Evolutionary conservation across 345 rosid genomes (phyloP).

Genomic region (Leavenworthia alabamica): DNA sequence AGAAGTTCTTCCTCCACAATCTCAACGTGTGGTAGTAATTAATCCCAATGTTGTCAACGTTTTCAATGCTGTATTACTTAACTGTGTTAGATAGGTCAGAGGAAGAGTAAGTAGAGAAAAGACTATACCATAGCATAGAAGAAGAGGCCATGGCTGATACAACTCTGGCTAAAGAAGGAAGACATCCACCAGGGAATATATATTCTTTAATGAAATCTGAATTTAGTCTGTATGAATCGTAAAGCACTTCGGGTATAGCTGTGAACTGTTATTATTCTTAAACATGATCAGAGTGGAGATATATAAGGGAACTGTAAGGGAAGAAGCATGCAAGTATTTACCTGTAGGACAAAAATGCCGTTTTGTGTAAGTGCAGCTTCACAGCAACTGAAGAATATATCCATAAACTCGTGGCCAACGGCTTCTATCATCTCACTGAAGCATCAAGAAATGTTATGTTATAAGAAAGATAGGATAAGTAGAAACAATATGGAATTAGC

Average conservation of each 20-base stretch:
- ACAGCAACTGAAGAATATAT: conserved; percentile 52
- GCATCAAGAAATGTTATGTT: not conserved
- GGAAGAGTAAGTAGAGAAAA: no score
- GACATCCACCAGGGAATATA: conserved; percentile 92
- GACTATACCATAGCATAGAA: conserved; percentile 65
- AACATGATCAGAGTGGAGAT: not conserved
- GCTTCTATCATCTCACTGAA: conserved; percentile 78
- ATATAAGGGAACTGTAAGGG: not conserved
- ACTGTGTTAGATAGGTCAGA: no score
- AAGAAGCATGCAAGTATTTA: not conserved
- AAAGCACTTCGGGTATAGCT: conserved; percentile 68
- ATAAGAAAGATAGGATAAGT: not conserved
- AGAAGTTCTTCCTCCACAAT: no score
- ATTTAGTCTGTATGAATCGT: conserved; percentile 55
- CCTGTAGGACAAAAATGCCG: conserved; percentile 73
- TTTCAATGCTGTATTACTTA: conserved; percentile 27
- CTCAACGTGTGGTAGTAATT: conserved; percentile 74
- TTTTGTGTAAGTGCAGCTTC: conserved; percentile 64
- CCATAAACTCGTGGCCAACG: conserved; percentile 82
- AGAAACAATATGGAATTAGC: not conserved
- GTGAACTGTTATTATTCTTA: conserved; percentile 40
- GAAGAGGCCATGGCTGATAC: conserved; percentile 68
- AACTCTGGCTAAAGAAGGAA: conserved; percentile 58
- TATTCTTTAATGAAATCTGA: conserved; percentile 89
- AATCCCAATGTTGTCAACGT: conserved; percentile 71